Conservation (phyloP, 2,329 filamentous ascomycete genomes). For the Fusarium bulbicola region DNA sequence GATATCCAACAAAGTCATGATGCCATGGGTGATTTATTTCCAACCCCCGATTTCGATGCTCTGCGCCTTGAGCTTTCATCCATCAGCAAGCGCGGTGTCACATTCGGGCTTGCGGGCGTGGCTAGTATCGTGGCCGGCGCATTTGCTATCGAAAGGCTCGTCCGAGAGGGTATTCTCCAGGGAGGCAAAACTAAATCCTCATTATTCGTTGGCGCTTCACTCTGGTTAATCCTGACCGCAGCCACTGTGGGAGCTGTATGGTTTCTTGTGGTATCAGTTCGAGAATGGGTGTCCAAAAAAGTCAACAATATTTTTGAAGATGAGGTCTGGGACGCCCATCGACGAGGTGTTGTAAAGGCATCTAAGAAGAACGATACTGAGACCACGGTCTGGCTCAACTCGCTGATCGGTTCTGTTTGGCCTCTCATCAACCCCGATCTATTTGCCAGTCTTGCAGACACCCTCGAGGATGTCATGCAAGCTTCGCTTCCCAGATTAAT, state of each 20-base stretch:
- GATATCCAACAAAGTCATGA: conserved; percentile 51
- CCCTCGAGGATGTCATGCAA: conserved; percentile 83
- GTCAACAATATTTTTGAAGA: conserved; percentile 72
- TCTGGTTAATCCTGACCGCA: conserved; percentile 42
- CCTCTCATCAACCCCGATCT: conserved; percentile 79
- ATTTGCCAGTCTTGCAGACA: conserved; percentile 74
- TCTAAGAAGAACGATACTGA: conserved; percentile 60
- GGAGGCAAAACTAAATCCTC: conserved; percentile 8
- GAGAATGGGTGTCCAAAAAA: conserved; percentile 69
- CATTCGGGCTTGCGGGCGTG: conserved; percentile 50
- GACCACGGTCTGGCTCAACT: conserved; percentile 79
- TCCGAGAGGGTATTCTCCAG: conserved; percentile 20
- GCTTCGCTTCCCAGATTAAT: conserved; percentile 74
- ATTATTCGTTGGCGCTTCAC: conserved; percentile 32
- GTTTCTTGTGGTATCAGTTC: conserved; percentile 56
- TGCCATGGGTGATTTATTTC: conserved; percentile 56
- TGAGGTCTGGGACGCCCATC: conserved; percentile 73
- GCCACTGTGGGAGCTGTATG: conserved; percentile 42
- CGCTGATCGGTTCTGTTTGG: conserved; percentile 73
- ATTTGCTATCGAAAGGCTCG: conserved; percentile 35
- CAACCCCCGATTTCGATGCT: conserved; percentile 58
- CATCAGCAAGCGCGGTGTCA: conserved; percentile 47
- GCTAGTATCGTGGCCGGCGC: conserved; percentile 45
- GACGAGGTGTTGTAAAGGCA: conserved; percentile 58
- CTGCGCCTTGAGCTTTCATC: conserved; percentile 47